Evolutionary conservation across 2,329 filamentous ascomycete genomes (phyloP).

Genomic region (Ascochyta viciae-villosae): DNA sequence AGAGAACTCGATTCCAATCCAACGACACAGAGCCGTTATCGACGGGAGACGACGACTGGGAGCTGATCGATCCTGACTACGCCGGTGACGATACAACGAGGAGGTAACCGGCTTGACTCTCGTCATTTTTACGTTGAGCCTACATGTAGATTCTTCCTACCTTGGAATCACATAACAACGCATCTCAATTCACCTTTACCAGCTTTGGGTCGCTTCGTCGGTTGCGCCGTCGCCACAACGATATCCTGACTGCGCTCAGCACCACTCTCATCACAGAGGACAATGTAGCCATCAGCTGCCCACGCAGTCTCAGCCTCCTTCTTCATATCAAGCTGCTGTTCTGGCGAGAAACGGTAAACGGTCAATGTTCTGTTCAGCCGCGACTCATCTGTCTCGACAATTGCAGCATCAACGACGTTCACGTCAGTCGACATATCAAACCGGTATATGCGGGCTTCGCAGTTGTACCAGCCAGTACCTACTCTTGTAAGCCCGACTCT

Average conservation of each 20-base stretch:
- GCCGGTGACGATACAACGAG: too few relatives aligned
- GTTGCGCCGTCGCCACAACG: neutral
- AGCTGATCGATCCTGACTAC: too few relatives aligned
- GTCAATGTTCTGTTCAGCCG: neutral
- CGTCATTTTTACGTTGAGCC: too few relatives aligned
- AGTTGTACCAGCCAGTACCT: conserved; percentile 33
- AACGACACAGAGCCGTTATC: too few relatives aligned
- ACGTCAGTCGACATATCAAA: conserved; percentile 19
- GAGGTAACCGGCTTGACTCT: too few relatives aligned
- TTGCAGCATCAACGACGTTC: conserved; percentile 13
- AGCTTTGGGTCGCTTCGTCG: neutral
- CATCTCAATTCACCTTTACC: neutral
- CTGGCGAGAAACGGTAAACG: neutral
- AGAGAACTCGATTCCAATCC: too few relatives aligned
- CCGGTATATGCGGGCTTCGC: conserved; percentile 22
- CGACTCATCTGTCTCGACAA: conserved; percentile 19
- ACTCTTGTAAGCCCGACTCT: neutral
- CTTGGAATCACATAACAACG: neutral
- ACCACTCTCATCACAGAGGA: neutral
- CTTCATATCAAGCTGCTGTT: conserved; percentile 17
- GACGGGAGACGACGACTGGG: too few relatives aligned
- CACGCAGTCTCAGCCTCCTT: conserved; percentile 16
- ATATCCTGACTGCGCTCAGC: neutral
- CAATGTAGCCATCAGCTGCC: conserved; percentile 21
- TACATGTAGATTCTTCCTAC: too few relatives aligned